Evolutionary conservation across 768 basidiomycete species (phyloP), one percentile per base, ranked within the genome.

Genomic region (Macrocybe gigantea): DNA sequence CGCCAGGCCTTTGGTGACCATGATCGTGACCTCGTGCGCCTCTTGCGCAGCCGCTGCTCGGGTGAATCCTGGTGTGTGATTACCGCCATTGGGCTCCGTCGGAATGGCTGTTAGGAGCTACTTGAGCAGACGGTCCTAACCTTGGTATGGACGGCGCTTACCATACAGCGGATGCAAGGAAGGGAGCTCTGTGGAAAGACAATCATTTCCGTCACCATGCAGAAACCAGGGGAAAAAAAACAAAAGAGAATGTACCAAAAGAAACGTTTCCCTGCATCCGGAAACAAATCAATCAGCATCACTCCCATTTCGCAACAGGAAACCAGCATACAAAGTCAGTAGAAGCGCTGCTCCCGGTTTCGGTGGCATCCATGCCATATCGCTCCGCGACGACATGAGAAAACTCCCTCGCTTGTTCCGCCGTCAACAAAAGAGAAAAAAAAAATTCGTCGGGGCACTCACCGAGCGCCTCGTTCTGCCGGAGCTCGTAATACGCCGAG

Each of bases 31-130:
- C 39, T 70, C 69, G 56, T 89, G 88, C 10, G 88, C 88, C 51
- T 79, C 77, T 36, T 65, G 57, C 38, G 75, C 80, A 30, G 70
- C 68, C 29, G 85, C 82, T 22, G 88, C 72, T 45, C 67, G 63
- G 14, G 83, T 67, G 60, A 89, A 90, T 4, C 70, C 77, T 7
- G 79, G 70, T 1, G 88, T 88, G 56, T 90, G 88, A 56, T 90
- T 90, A n/a, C 81, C 82, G 37, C 85, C 86, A 44, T 75, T 67
- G 6, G 78, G 77, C 52, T 70, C 68, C 5, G 85, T 85, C n/a
- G 87, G 86, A 45, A 90, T 88, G 30, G 80, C 85, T 85, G 52
- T 55, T 39, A 14, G 55, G 31, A 15, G 43, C 61, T 51, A 59
- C 56, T 34, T 64, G 45, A 44, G 60, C 53, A 6, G 63, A 61